phyloP scores from a whole-genome alignment of 2,329 filamentous ascomycete genomes.

The Talaromyces atroroseus region DNA sequence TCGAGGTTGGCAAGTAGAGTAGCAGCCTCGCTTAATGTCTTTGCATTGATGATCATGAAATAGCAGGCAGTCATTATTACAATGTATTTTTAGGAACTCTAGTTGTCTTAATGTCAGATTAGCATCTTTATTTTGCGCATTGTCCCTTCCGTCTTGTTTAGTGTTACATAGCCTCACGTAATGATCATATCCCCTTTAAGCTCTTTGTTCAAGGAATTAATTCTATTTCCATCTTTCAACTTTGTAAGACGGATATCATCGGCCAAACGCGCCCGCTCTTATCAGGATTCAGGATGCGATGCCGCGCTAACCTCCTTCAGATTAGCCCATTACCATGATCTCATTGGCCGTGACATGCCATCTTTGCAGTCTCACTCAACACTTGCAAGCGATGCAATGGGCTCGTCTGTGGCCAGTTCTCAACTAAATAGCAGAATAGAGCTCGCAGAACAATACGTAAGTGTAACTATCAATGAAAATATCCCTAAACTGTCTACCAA shows the following conservation, averaged over 20 bases:
- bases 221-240: not conserved
- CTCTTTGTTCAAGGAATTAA: not conserved
- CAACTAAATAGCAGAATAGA: not conserved
- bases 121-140: not conserved
- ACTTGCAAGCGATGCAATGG: not conserved
- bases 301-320: not conserved
- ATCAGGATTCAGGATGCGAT: not conserved
- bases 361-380: not conserved
- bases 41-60: not conserved
- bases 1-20: slow-evolving; percentile 17
- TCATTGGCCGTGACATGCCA: not conserved
- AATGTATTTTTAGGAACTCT: not conserved
- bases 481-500: too few species aligned
- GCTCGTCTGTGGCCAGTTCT: not conserved
- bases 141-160: not conserved
- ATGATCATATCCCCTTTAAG: not conserved
- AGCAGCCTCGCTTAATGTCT: not conserved
- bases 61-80: not conserved
- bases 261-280: not conserved
- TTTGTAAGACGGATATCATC: not conserved
- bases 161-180: not conserved
- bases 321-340: not conserved
- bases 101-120: not conserved
- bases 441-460: not conserved
- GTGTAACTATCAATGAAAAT: too few species aligned